phyloP scores from a whole-genome alignment of 805 yeast species.

The Myxozyma mucilagina region DNA sequence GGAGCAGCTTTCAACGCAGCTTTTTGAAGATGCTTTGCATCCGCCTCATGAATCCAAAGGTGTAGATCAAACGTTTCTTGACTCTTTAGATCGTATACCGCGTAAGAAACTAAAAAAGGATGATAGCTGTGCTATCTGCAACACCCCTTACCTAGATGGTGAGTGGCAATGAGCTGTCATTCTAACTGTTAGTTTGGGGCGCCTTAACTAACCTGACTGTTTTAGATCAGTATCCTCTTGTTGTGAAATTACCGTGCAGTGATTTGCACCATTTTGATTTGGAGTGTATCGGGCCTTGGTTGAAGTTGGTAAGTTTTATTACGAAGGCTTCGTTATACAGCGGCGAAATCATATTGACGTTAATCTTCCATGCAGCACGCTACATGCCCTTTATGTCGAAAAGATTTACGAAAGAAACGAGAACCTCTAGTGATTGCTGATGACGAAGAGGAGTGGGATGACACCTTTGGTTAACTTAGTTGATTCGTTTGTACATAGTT shows the following conservation, averaged over 20 bases:
- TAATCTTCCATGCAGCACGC: slow-evolving; percentile 37
- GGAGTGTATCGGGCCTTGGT: slow-evolving; percentile 91
- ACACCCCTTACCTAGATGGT: slow-evolving; percentile 59
- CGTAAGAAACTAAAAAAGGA: slow-evolving; percentile 43
- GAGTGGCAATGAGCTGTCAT: background rate
- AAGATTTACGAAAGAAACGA: slow-evolving; percentile 59
- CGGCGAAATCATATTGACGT: background rate
- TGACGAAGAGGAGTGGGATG: slow-evolving; percentile 69
- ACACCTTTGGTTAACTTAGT: slow-evolving; percentile 63
- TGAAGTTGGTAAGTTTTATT: slow-evolving; percentile 46
- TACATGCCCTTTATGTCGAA: slow-evolving; percentile 82
- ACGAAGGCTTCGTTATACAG: slow-evolving; percentile 43
- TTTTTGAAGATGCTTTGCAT: slow-evolving; percentile 22
- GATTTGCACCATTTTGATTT: slow-evolving; percentile 74
- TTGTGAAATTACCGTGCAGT: slow-evolving; percentile 73
- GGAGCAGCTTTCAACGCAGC: slow-evolving; percentile 23
- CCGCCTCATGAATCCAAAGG: slow-evolving; percentile 43
- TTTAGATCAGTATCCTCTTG: slow-evolving; percentile 69
- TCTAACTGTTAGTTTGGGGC: background rate
- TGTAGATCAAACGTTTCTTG: slow-evolving; percentile 69
- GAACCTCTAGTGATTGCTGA: slow-evolving; percentile 54
- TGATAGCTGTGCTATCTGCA: slow-evolving; percentile 84
- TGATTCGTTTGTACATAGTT: background rate
- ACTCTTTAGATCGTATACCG: slow-evolving; percentile 71
- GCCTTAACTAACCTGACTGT: too few relatives aligned